phyloP scores from a whole-genome alignment of 352 stramenopile genomes.

The Phytophthora pluvialis region DNA sequence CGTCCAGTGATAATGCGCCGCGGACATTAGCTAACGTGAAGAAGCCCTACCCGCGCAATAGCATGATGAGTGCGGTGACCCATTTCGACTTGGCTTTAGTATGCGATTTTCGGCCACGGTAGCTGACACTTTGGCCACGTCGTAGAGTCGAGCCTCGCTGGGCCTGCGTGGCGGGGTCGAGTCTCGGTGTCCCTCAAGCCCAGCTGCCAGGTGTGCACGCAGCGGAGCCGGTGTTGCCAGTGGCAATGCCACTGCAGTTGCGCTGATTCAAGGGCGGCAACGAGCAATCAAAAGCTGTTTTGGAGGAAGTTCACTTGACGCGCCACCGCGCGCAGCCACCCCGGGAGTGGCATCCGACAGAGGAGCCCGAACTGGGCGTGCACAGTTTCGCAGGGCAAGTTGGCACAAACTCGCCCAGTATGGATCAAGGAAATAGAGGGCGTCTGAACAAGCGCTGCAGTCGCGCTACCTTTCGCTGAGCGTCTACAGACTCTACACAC shows the following conservation, averaged over 20 bases:
- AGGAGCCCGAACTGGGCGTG: background rate
- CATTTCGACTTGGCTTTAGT: slow-evolving; percentile 9
- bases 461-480: background rate
- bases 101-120: slow-evolving; percentile 14
- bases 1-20: slow-evolving; percentile 16
- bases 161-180: background rate
- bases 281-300: slow-evolving; percentile 11
- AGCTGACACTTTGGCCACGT: background rate
- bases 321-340: background rate
- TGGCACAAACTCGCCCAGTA: too few relatives aligned
- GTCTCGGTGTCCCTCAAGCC: background rate
- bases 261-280: slow-evolving; percentile 8
- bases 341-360: background rate
- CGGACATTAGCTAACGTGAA: slow-evolving; percentile 17
- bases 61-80: slow-evolving; percentile 15
- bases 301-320: slow-evolving; percentile 22
- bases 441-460: too few relatives aligned
- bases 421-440: too few relatives aligned
- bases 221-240: slow-evolving; percentile 5
- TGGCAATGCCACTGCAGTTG: too few relatives aligned
- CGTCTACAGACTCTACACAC: slow-evolving; percentile 10
- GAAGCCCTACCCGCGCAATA: slow-evolving; percentile 14
- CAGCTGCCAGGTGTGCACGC: background rate
- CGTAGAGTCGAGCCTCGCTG: background rate
- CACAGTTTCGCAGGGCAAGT: too few relatives aligned